phyloP scores from a whole-genome alignment of 1,284 basidiomycete species.

The Sphagnurus paluster region DNA sequence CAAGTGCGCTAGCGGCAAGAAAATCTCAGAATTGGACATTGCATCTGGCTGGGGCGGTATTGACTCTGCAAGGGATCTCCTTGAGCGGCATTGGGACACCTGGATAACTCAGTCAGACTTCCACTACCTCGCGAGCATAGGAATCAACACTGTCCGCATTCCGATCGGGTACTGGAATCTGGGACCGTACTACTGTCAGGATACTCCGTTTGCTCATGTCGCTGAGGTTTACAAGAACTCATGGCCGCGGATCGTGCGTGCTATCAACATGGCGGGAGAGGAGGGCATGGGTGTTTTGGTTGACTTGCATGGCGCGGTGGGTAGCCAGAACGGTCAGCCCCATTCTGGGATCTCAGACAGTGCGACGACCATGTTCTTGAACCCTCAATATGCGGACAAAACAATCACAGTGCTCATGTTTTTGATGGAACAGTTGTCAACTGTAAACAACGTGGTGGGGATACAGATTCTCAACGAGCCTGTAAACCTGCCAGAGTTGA shows the following conservation, averaged over 20 bases:
- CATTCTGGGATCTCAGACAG: slow-evolving; percentile 78
- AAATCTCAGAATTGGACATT: slow-evolving; percentile 59
- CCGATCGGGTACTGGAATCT: slow-evolving; percentile 73
- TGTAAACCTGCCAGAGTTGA: slow-evolving; percentile 42
- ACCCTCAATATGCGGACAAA: slow-evolving; percentile 50
- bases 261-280: slow-evolving; percentile 68
- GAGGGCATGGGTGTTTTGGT: slow-evolving; percentile 72
- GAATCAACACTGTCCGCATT: slow-evolving; percentile 74
- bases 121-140: slow-evolving; percentile 55
- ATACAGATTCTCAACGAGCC: slow-evolving; percentile 82
- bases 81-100: slow-evolving; percentile 81
- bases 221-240: slow-evolving; percentile 62
- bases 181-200: slow-evolving; percentile 45
- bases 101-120: slow-evolving; percentile 72
- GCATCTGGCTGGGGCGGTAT: slow-evolving; percentile 51
- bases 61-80: slow-evolving; percentile 47
- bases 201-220: slow-evolving; percentile 60
- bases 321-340: slow-evolving; percentile 69
- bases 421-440: slow-evolving; percentile 54
- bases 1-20: slow-evolving; percentile 54
- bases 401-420: slow-evolving; percentile 61
- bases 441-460: slow-evolving; percentile 74
- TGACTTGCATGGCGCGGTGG: slow-evolving; percentile 74
- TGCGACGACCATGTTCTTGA: slow-evolving; percentile 53
- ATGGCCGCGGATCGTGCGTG: slow-evolving; percentile 60